Percentiles rank a stretch among this genome's conserved stretches.
Evolutionary conservation across 345 rosid species (phyloP).

Genomic region (Populus alba): DNA sequence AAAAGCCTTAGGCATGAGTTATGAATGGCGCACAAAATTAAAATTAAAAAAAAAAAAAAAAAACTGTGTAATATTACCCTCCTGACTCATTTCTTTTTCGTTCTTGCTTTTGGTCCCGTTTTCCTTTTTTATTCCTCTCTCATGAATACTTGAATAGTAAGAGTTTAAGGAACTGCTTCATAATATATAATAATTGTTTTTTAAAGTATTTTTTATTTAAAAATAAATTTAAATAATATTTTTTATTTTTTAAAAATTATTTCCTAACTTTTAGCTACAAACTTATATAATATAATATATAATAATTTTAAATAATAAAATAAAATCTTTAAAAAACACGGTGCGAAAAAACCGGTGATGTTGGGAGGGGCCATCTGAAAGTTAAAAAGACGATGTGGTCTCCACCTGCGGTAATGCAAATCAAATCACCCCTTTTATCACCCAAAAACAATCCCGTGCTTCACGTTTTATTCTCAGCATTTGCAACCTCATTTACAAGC

Average conservation of each 20-base stretch:
- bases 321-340: too few species aligned
- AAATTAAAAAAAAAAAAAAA: too few species aligned
- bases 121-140: not conserved
- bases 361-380: not conserved
- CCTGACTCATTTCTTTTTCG: not conserved
- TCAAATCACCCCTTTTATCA: not conserved
- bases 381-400: not conserved
- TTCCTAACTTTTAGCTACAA: too few species aligned
- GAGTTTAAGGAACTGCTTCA: not conserved
- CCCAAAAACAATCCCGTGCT: slow-evolving; percentile 2
- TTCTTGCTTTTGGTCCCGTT: not conserved
- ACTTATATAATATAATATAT: too few species aligned
- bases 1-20: not conserved
- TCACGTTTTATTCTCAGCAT: slow-evolving; percentile 1
- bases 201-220: too few species aligned
- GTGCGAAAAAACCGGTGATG: not conserved
- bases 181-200: too few species aligned
- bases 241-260: too few species aligned
- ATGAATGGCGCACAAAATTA: not conserved
- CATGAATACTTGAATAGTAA: too few species aligned
- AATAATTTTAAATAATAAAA: too few species aligned
- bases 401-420: not conserved
- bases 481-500: not conserved
- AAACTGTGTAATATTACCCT: not conserved
- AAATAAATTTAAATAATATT: too few species aligned